Conservation (phyloP, 176 grass and related monocot genomes). For the Elymus sibiricus region DNA sequence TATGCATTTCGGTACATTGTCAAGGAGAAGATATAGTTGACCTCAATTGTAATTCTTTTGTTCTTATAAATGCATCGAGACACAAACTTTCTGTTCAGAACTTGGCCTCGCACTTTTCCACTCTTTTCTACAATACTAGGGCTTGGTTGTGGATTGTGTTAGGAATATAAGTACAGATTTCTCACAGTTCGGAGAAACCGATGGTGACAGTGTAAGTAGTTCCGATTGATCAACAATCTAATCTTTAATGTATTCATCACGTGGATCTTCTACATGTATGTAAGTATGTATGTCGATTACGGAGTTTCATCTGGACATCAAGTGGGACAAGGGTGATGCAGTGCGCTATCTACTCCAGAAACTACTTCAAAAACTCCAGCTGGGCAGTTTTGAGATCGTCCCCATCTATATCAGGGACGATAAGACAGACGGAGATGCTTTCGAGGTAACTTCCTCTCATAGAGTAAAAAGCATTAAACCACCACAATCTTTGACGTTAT, state of each 20-base stretch:
- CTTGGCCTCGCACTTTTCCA: too few species aligned
- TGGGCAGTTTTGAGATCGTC: not conserved
- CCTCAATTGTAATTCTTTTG: too few species aligned
- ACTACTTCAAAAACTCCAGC: not conserved
- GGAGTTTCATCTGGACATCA: not conserved
- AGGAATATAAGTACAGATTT: not conserved
- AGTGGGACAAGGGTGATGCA: not conserved
- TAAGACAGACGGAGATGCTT: not conserved
- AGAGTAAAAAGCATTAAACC: not conserved
- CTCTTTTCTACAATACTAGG: too few species aligned
- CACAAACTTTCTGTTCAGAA: too few species aligned
- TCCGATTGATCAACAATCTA: not conserved
- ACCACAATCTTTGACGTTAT: too few species aligned
- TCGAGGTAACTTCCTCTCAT: not conserved
- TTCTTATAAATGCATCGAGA: too few species aligned
- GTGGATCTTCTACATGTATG: not conserved
- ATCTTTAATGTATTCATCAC: not conserved
- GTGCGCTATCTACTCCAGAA: not conserved
- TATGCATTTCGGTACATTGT: too few species aligned
- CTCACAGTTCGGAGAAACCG: not conserved
- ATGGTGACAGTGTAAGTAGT: not conserved
- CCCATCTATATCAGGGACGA: not conserved
- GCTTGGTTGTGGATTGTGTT: too few species aligned
- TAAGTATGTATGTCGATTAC: not conserved
- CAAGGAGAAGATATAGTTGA: too few species aligned